Percentiles rank a stretch among this genome's conserved stretches.
Conservation (phyloP, 2,329 filamentous ascomycete genomes). For the Truncatella angustata region DNA sequence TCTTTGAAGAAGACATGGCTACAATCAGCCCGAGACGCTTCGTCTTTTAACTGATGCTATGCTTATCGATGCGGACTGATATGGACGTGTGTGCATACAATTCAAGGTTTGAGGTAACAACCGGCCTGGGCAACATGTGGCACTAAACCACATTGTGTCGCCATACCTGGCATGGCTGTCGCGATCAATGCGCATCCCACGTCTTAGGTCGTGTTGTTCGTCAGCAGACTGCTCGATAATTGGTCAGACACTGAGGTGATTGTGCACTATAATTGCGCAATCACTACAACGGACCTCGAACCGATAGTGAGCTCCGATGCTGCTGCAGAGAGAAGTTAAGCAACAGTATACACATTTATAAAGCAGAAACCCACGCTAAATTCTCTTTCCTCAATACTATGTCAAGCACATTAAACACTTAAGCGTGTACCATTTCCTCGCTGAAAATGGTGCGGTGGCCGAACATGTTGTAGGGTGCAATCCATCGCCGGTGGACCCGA, state of each 20-base stretch:
- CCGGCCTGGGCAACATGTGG: neutral
- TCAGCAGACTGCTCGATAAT: neutral
- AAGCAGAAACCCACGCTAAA: neutral
- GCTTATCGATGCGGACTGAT: neutral
- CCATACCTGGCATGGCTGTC: neutral
- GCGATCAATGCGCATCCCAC: neutral
- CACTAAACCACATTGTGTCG: neutral
- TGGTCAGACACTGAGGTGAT: neutral
- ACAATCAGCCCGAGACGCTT: neutral
- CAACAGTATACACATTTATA: neutral
- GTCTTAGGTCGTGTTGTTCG: neutral
- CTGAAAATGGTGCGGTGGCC: too few relatives aligned
- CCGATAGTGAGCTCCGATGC: neutral
- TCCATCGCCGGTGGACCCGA: too few relatives aligned
- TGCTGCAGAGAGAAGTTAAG: neutral
- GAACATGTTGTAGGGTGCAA: too few relatives aligned
- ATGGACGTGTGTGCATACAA: neutral
- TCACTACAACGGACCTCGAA: neutral
- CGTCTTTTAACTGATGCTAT: neutral
- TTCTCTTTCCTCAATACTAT: too few relatives aligned
- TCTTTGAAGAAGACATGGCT: neutral
- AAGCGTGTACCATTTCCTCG: too few relatives aligned
- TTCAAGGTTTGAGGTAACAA: neutral
- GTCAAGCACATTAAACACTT: too few relatives aligned
- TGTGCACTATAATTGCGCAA: conserved; percentile 4